Conservation (phyloP, 805 yeast species). For the Suhomyces xylopsoci region DNA sequence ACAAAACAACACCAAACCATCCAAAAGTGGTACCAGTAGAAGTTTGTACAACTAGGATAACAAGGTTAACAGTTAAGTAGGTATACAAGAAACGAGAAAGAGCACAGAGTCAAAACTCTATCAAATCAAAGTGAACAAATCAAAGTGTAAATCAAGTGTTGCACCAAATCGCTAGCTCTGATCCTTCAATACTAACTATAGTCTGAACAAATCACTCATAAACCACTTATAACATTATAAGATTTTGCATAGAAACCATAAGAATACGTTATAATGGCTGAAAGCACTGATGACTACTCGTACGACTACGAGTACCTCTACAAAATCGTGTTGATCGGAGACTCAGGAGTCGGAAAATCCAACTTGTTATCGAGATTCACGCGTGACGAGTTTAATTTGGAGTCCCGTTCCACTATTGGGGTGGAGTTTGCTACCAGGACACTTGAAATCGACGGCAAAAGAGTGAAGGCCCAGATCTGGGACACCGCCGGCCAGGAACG, state of each 20-base stretch:
- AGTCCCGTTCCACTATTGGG: constrained; percentile 92
- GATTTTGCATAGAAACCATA: background rate
- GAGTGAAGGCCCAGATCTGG: constrained; percentile 92
- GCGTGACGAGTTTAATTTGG: constrained; percentile 91
- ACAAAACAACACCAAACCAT: constrained; percentile 2
- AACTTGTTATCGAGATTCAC: constrained; percentile 91
- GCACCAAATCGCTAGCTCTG: too few relatives aligned
- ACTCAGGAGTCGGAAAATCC: constrained; percentile 96
- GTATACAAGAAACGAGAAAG: too few relatives aligned
- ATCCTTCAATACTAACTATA: background rate
- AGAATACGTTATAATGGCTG: constrained; percentile 23
- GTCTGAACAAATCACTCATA: background rate
- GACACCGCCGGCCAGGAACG: constrained; percentile 99
- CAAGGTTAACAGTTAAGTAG: background rate
- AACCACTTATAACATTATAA: background rate
- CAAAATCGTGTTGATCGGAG: constrained; percentile 95
- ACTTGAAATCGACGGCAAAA: constrained; percentile 77
- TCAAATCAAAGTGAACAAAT: too few relatives aligned
- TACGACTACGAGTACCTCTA: constrained; percentile 87
- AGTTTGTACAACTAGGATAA: background rate
- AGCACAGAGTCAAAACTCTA: too few relatives aligned
- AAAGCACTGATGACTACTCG: constrained; percentile 44
- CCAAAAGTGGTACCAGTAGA: background rate
- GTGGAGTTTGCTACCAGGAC: constrained; percentile 98
- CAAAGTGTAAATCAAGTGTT: too few relatives aligned